phyloP scores from a whole-genome alignment of 257 asterid species.

The Ballota nigra region DNA sequence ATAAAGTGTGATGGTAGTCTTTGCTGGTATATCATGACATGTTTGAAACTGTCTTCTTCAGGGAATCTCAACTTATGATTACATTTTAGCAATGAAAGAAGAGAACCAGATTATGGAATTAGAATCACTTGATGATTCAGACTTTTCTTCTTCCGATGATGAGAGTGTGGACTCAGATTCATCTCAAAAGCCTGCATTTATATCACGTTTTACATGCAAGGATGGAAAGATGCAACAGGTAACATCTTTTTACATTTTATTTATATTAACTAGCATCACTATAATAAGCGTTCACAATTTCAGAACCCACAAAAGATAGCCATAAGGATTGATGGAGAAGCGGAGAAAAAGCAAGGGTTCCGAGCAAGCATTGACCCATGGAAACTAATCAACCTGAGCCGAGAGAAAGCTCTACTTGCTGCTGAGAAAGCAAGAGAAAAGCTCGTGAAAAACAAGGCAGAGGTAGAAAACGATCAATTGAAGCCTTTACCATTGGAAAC shows the following conservation, averaged over 20 bases:
- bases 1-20: neutral
- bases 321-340: slow-evolving; percentile 72
- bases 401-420: slow-evolving; percentile 74
- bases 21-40: neutral
- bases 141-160: slow-evolving; percentile 60
- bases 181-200: slow-evolving; percentile 50
- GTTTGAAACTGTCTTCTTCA: slow-evolving; percentile 33
- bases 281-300: slow-evolving; percentile 11
- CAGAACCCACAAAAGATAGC: slow-evolving; percentile 62
- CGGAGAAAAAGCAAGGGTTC: slow-evolving; percentile 62
- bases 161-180: slow-evolving; percentile 56
- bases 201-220: slow-evolving; percentile 44
- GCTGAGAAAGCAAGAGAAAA: slow-evolving; percentile 75
- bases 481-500: slow-evolving; percentile 78
- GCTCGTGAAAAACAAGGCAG: slow-evolving; percentile 40
- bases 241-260: slow-evolving; percentile 12
- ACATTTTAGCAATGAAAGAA: slow-evolving; percentile 92
- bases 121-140: slow-evolving; percentile 79
- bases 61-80: slow-evolving; percentile 98
- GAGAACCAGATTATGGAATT: slow-evolving; percentile 59
- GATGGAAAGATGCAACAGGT: slow-evolving; percentile 59
- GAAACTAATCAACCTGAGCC: slow-evolving; percentile 80
- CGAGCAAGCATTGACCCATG: slow-evolving; percentile 92
- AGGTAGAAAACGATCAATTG: slow-evolving; percentile 40
- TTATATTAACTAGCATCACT: neutral